These are phyloP conservation scores for Paracoccidioides lutzii DNA, from an alignment of 2,329 filamentous ascomycete genomes.

Conservation along the genomic window DNA sequence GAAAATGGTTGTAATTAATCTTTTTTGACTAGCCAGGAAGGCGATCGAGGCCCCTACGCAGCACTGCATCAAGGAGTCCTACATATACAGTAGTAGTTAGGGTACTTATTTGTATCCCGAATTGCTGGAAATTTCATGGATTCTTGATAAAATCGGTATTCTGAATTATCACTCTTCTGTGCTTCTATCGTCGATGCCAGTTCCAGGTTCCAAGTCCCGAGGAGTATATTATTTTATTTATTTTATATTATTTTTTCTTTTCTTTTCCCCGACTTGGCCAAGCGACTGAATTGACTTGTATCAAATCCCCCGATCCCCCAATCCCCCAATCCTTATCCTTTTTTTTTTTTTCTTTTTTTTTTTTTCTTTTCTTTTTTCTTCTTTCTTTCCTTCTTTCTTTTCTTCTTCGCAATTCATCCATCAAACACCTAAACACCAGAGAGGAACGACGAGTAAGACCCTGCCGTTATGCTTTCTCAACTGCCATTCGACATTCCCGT, in stretches of 20 bases:
- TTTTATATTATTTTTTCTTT: too few relatives aligned
- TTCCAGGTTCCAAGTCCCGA: too few relatives aligned
- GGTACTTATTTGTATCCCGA: neutral
- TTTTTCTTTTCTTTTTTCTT: neutral
- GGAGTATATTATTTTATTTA: too few relatives aligned
- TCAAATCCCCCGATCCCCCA: neutral
- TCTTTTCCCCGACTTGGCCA: too few relatives aligned
- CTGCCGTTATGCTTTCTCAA: slow-evolving; percentile 4
- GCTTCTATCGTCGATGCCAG: too few relatives aligned
- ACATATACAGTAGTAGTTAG: too few relatives aligned
- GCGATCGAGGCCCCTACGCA: neutral
- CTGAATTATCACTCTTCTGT: too few relatives aligned
- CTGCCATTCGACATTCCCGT: neutral
- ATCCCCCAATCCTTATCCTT: neutral
- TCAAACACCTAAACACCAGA: neutral
- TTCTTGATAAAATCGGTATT: too few relatives aligned
- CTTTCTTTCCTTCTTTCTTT: slow-evolving; percentile 4
- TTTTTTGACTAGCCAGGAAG: neutral
- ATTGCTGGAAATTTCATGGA: neutral
- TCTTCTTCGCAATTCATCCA: neutral
- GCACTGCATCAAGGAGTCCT: too few relatives aligned
- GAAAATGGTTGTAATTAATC: neutral
- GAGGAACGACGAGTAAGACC: neutral
- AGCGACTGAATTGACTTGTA: too few relatives aligned
- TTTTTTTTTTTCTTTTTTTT: neutral